Evolutionary conservation across 768 basidiomycete genomes (phyloP).

Genomic region (Termitomyces sp.): DNA sequence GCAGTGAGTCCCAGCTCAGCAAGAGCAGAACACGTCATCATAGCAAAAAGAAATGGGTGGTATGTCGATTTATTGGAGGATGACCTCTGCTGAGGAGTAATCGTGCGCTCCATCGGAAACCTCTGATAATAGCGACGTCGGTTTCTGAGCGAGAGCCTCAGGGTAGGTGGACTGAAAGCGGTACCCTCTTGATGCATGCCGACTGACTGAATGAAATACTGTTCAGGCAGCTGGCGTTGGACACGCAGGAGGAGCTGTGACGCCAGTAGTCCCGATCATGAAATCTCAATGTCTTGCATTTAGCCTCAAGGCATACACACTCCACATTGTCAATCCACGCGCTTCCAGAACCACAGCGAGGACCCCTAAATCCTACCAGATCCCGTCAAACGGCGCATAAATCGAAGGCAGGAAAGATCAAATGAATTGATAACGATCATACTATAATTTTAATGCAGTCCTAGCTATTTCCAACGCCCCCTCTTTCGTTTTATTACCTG

Average conservation of each 20-base stretch:
- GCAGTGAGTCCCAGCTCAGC: constrained; percentile 72
- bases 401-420: not conserved
- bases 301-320: constrained; percentile 3
- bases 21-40: constrained; percentile 63
- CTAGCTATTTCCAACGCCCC: constrained; percentile 80
- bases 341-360: not conserved
- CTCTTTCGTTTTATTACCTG: constrained; percentile 86
- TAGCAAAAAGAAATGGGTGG: constrained; percentile 54
- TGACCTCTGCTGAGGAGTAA: constrained; percentile 20
- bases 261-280: not conserved
- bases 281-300: not conserved
- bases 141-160: not conserved
- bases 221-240: not conserved
- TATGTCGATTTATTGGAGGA: constrained; percentile 45
- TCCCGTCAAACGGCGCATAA: not conserved
- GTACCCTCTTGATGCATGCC: constrained; percentile 1
- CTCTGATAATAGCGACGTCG: not conserved
- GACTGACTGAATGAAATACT: constrained; percentile 2
- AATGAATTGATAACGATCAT: not conserved
- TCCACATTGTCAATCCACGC: not conserved
- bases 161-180: not conserved
- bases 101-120: constrained; percentile 6
- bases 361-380: not conserved
- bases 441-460: constrained; percentile 47
- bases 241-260: not conserved